Conservation (phyloP, 1,139 yeast genomes). For the Trichomonascaceae sp. region DNA sequence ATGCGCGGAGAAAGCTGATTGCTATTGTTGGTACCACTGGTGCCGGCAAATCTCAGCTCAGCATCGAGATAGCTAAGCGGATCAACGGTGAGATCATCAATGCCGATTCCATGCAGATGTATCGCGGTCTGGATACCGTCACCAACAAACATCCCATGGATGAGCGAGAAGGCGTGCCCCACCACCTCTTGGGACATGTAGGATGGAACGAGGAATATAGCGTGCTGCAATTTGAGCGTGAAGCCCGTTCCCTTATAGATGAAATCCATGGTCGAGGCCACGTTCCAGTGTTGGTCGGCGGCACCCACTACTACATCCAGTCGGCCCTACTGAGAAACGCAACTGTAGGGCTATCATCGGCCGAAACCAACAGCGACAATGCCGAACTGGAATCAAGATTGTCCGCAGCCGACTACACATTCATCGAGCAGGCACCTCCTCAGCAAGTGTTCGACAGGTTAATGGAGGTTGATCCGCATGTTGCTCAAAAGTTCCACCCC, state of each 20-base stretch:
- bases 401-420: slow-evolving; percentile 47
- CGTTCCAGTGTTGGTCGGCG: slow-evolving; percentile 84
- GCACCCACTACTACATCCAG: slow-evolving; percentile 88
- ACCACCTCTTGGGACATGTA: slow-evolving; percentile 79
- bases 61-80: slow-evolving; percentile 65
- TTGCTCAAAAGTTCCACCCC: slow-evolving; percentile 34
- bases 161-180: slow-evolving; percentile 63
- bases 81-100: slow-evolving; percentile 84
- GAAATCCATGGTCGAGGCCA: slow-evolving; percentile 61
- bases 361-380: slow-evolving; percentile 29
- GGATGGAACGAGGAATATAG: slow-evolving; percentile 71
- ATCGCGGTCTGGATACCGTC: slow-evolving; percentile 54
- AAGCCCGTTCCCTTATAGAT: slow-evolving; percentile 37
- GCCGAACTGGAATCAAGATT: slow-evolving; percentile 38
- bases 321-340: slow-evolving; percentile 59
- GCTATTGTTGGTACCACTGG: slow-evolving; percentile 94
- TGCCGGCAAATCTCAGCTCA: slow-evolving; percentile 87
- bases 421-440: slow-evolving; percentile 81
- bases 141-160: slow-evolving; percentile 83
- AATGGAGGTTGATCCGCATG: slow-evolving; percentile 63
- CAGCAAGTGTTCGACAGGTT: slow-evolving; percentile 54
- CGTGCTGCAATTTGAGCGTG: slow-evolving; percentile 67
- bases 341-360: slow-evolving; percentile 23
- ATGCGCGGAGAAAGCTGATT: slow-evolving; percentile 27
- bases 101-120: slow-evolving; percentile 97